A percentile compares a stretch with the other conserved stretches of the same genome.
Evolutionary conservation across 345 rosid species (phyloP).

Genomic region (Cardiospermum halicacabum): DNA sequence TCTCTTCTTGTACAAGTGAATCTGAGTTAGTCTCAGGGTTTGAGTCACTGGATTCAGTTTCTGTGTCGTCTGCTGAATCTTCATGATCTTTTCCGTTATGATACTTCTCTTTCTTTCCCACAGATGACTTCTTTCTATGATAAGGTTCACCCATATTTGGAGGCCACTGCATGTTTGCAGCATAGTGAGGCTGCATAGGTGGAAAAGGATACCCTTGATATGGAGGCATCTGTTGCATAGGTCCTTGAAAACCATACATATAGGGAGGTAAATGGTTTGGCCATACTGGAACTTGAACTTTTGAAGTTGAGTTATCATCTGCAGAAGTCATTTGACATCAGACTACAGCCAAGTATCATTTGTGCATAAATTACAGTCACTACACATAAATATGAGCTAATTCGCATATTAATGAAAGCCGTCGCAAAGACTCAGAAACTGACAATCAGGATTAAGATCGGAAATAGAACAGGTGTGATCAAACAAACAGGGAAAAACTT

Average conservation of each 20-base stretch:
- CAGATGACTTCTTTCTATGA: conserved; percentile 19
- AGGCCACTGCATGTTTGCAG: conserved; percentile 48
- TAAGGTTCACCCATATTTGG: conserved; percentile 20
- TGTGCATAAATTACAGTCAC: not conserved
- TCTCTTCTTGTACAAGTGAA: conserved; percentile 35
- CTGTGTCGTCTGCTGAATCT: conserved; percentile 38
- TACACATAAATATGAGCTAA: not conserved
- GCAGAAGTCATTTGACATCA: conserved; percentile 19
- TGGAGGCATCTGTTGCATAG: conserved; percentile 43
- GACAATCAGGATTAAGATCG: not conserved
- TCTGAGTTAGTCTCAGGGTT: conserved; percentile 49
- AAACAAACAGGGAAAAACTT: not conserved
- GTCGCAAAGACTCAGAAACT: not conserved
- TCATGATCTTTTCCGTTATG: conserved; percentile 36
- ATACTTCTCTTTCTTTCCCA: conserved; percentile 30
- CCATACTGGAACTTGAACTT: conserved; percentile 57
- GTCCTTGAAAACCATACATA: conserved; percentile 49
- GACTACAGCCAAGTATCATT: not conserved
- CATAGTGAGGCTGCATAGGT: conserved; percentile 51
- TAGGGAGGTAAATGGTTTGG: conserved; percentile 64
- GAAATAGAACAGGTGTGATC: not conserved
- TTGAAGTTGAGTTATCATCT: conserved; percentile 45
- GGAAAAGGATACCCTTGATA: conserved; percentile 75
- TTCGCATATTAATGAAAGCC: not conserved
- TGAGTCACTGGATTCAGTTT: conserved; percentile 49